Evolutionary conservation across 306 rosid species (phyloP).

Genomic region (Glycine soja): DNA sequence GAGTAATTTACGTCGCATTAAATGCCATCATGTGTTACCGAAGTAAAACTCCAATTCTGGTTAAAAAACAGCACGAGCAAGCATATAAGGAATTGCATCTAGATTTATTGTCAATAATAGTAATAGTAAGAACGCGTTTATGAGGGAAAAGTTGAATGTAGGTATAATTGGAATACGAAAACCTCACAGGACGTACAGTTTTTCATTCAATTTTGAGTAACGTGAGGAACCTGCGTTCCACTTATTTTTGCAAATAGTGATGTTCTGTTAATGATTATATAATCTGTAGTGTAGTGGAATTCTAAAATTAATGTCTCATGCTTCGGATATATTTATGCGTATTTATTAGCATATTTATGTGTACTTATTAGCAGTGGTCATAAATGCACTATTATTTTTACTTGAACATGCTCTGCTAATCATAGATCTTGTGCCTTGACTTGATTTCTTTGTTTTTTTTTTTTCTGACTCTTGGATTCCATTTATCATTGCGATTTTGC

Average conservation of each 20-base stretch:
- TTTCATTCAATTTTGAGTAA: conserved; percentile 15
- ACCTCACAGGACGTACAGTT: not conserved
- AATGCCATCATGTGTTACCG: not conserved
- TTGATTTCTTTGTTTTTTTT: not conserved
- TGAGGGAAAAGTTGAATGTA: not conserved
- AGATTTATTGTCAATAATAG: not conserved
- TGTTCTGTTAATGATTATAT: not conserved
- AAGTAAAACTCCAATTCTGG: not conserved
- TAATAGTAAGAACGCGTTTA: not conserved
- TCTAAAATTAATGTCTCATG: not conserved
- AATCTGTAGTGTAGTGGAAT: not conserved
- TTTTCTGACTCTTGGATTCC: conserved; percentile 5
- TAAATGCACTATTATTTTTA: not conserved
- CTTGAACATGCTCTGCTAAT: not conserved
- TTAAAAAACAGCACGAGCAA: not conserved
- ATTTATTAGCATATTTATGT: conserved; percentile 11
- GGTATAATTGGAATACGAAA: no score
- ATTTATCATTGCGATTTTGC: conserved; percentile 45
- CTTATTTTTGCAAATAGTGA: not conserved
- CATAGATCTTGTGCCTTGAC: not conserved
- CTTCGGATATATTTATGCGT: conserved; percentile 6
- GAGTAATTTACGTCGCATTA: not conserved
- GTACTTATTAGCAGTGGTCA: conserved; percentile 6
- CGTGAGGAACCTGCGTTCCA: conserved; percentile 14
- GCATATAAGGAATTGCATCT: not conserved